Conservation (phyloP, 2,329 filamentous ascomycete species). For the Fusarium brachygibbosum region DNA sequence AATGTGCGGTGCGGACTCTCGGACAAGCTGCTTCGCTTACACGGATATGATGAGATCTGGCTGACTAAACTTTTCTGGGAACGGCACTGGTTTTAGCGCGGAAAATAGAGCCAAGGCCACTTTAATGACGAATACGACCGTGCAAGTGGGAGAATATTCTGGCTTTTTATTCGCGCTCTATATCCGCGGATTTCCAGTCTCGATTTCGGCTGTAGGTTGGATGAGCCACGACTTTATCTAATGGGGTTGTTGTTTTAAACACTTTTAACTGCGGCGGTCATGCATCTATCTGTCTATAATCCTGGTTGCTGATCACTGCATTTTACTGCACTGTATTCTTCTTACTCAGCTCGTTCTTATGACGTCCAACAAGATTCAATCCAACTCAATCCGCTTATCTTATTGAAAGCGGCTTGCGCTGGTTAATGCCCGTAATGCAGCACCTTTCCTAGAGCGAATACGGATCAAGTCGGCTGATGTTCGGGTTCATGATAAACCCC, state of each 20-base stretch:
- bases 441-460: constrained; percentile 23
- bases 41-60: constrained; percentile 23
- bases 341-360: background rate
- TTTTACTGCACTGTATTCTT: background rate
- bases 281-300: background rate
- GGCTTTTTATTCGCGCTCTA: constrained; percentile 16
- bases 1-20: constrained; percentile 15
- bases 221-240: background rate
- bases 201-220: background rate
- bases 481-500: constrained; percentile 36
- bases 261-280: background rate
- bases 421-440: background rate
- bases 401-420: constrained; percentile 17
- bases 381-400: background rate
- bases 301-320: constrained; percentile 5
- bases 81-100: constrained; percentile 35
- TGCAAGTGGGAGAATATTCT: constrained; percentile 7
- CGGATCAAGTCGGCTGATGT: constrained; percentile 41
- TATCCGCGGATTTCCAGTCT: constrained; percentile 6
- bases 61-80: constrained; percentile 23
- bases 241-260: constrained; percentile 8
- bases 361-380: constrained; percentile 3
- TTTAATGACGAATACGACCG: constrained; percentile 40
- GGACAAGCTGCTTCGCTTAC: constrained; percentile 38
- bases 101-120: constrained; percentile 25